These are phyloP conservation scores for Baeospora myosura DNA, from an alignment of 1,284 basidiomycete genomes.

Conservation along the genomic window DNA sequence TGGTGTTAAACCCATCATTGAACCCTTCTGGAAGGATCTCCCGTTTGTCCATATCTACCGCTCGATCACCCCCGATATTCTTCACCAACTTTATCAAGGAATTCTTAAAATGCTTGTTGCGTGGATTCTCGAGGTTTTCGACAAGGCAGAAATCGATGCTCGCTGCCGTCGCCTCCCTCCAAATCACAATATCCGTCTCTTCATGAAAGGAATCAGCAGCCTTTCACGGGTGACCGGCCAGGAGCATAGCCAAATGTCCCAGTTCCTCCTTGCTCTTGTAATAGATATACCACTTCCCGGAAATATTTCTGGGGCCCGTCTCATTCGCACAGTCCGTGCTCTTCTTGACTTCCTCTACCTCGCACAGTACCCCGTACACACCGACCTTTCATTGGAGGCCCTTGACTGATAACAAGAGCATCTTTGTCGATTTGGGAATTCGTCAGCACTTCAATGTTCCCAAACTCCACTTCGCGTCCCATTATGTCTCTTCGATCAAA, in stretches of 20 bases:
- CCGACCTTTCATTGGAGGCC: not conserved
- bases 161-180: constrained; percentile 12
- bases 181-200: constrained; percentile 14
- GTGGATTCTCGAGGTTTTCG: constrained; percentile 15
- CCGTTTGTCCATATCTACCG: constrained; percentile 18
- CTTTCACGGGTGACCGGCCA: constrained; percentile 14
- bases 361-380: not conserved
- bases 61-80: constrained; percentile 23
- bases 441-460: not conserved
- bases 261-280: constrained; percentile 2
- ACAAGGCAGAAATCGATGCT: constrained; percentile 11
- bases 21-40: constrained; percentile 23
- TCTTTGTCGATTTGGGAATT: not conserved
- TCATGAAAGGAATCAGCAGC: constrained; percentile 19
- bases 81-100: constrained; percentile 30
- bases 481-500: not conserved
- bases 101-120: constrained; percentile 22
- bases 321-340: not conserved
- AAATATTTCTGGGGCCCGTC: not conserved
- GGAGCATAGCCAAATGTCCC: constrained; percentile 16
- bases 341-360: not conserved
- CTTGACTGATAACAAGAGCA: not conserved
- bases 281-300: not conserved
- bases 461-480: not conserved
- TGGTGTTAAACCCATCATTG: constrained; percentile 14